Conservation (phyloP, 2,329 filamentous ascomycete species). For the Metarhizium anisopliae region DNA sequence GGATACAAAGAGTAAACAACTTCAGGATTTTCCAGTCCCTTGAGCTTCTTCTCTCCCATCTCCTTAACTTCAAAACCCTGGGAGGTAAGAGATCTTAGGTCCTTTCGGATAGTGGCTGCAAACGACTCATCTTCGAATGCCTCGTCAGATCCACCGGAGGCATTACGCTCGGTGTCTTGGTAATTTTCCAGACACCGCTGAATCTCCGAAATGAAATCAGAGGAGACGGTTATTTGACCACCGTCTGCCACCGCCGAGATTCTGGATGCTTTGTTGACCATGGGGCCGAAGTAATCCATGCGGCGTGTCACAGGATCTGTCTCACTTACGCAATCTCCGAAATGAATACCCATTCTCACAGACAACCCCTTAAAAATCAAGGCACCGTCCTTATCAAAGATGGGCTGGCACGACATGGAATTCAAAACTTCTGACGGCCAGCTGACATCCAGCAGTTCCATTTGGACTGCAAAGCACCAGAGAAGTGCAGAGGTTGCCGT, state of each 20-base stretch:
- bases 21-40: constrained; percentile 95
- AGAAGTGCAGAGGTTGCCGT: constrained; percentile 89
- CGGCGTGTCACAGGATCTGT: constrained; percentile 91
- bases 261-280: constrained; percentile 95
- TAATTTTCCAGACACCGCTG: constrained; percentile 84
- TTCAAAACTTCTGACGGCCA: constrained; percentile 93
- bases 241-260: constrained; percentile 93
- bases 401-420: constrained; percentile 74
- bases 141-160: constrained; percentile 59
- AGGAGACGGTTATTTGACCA: constrained; percentile 92
- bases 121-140: constrained; percentile 63
- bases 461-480: constrained; percentile 95
- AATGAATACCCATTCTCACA: constrained; percentile 96
- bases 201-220: constrained; percentile 94
- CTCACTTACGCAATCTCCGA: constrained; percentile 88
- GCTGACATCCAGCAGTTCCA: constrained; percentile 73
- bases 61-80: constrained; percentile 97
- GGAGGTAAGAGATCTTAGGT: constrained; percentile 76
- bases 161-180: constrained; percentile 69
- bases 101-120: constrained; percentile 71
- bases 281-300: constrained; percentile 99
- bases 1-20: constrained; percentile 94
- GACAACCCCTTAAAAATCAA: constrained; percentile 91
- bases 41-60: constrained; percentile 88
- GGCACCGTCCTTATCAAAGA: constrained; percentile 74